A percentile compares a stretch with the other conserved stretches of the same genome.
These are phyloP conservation scores for Primulina tabacum DNA, from an alignment of 257 asterid genomes.

Conservation along the genomic window DNA sequence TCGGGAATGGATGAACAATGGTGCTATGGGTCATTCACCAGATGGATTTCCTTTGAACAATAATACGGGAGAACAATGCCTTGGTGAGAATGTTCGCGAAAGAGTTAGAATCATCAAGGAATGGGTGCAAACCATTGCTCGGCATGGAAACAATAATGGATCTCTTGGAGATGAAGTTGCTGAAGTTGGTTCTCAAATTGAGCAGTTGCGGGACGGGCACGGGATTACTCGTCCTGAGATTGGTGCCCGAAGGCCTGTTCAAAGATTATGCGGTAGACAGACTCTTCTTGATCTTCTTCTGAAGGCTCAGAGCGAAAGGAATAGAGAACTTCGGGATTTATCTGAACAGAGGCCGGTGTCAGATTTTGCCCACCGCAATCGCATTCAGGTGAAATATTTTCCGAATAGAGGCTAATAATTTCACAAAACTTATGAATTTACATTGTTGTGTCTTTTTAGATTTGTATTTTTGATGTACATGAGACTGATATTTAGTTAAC, in stretches of 20 bases:
- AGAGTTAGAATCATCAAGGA: slow-evolving; percentile 62
- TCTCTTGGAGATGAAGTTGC: slow-evolving; percentile 43
- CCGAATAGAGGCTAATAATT: neutral
- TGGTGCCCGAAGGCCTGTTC: slow-evolving; percentile 53
- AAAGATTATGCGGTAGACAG: slow-evolving; percentile 83
- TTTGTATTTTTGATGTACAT: neutral
- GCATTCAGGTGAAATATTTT: slow-evolving; percentile 66
- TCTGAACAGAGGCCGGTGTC: slow-evolving; percentile 64
- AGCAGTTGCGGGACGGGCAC: slow-evolving; percentile 46
- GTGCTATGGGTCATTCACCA: slow-evolving; percentile 40
- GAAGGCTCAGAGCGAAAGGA: slow-evolving; percentile 71
- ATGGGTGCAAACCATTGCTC: slow-evolving; percentile 44
- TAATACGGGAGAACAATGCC: slow-evolving; percentile 38
- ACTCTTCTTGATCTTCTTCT: slow-evolving; percentile 78
- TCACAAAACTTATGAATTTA: no score
- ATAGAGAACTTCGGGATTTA: slow-evolving; percentile 58
- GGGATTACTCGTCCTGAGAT: slow-evolving; percentile 33
- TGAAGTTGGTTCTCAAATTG: slow-evolving; percentile 45
- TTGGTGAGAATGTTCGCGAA: slow-evolving; percentile 51
- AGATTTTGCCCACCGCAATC: slow-evolving; percentile 76
- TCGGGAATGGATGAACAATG: slow-evolving; percentile 67
- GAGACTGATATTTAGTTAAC: neutral
- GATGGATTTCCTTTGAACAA: slow-evolving; percentile 30
- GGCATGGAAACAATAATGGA: slow-evolving; percentile 36
- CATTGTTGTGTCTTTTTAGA: neutral